These are phyloP conservation scores for Ceratocystis variospora DNA, from an alignment of 2,329 filamentous ascomycete genomes.

Conservation along the genomic window DNA sequence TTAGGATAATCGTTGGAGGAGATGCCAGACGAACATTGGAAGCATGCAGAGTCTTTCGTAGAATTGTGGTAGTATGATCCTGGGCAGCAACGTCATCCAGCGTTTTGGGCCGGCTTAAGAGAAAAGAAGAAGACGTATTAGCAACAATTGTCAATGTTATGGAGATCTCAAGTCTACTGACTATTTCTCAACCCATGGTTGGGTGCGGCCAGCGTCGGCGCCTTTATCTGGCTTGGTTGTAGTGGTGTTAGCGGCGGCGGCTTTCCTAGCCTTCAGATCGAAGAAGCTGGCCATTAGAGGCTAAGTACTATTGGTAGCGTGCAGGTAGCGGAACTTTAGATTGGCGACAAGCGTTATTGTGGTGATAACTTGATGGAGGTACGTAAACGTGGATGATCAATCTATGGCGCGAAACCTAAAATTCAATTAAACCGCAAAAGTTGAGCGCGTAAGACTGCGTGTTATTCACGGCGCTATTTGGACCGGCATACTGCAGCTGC, in stretches of 20 bases:
- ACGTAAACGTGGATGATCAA: neutral
- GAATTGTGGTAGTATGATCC: constrained; percentile 88
- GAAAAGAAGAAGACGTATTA: constrained; percentile 1
- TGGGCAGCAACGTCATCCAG: constrained; percentile 92
- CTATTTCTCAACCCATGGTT: constrained; percentile 99
- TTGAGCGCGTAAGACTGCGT: neutral
- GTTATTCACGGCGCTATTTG: too few species aligned
- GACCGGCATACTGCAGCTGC: neutral
- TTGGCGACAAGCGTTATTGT: neutral
- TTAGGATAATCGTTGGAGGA: neutral
- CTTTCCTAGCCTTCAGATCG: constrained; percentile 81
- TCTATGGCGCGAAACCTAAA: neutral
- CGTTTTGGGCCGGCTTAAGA: constrained; percentile 69
- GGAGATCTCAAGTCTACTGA: constrained; percentile 31
- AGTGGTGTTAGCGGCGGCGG: constrained; percentile 49
- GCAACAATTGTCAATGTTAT: constrained; percentile 15
- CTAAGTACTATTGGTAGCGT: neutral
- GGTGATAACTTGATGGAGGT: neutral
- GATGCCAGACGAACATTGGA: constrained; percentile 51
- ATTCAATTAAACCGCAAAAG: constrained; percentile 19
- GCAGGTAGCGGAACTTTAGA: too few species aligned
- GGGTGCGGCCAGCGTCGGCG: constrained; percentile 49
- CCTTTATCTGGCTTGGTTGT: constrained; percentile 52
- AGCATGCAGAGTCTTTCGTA: constrained; percentile 84
- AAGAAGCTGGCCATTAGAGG: constrained; percentile 75